Evolutionary conservation across 2,329 filamentous ascomycete genomes (phyloP).

Genomic region (Aspergillus pseudoglaucus): DNA sequence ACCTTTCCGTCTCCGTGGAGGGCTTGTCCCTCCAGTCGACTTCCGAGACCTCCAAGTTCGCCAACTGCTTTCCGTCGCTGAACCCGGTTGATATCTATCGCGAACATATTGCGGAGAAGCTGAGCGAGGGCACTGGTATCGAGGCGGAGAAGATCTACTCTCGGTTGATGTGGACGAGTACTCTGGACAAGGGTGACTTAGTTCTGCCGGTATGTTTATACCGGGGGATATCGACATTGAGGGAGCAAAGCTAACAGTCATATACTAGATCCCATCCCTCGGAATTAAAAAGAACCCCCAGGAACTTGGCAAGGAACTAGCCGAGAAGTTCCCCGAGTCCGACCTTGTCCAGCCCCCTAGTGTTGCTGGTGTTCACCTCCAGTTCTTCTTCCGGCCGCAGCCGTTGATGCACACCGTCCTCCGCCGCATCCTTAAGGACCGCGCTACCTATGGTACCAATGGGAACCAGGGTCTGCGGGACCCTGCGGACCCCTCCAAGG

Average conservation of each 20-base stretch:
- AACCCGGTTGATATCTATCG: constrained; percentile 44
- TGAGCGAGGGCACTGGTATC: constrained; percentile 33
- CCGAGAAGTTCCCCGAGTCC: constrained; percentile 51
- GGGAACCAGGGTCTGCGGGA: constrained; percentile 54
- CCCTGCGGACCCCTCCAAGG: constrained; percentile 49
- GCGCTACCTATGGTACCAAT: constrained; percentile 55
- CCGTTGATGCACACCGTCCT: constrained; percentile 53
- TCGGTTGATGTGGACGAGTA: constrained; percentile 39
- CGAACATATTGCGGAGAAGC: constrained; percentile 38
- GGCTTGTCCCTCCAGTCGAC: constrained; percentile 36
- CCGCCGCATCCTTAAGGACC: constrained; percentile 53
- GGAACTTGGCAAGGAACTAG: constrained; percentile 51
- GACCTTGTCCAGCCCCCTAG: constrained; percentile 52
- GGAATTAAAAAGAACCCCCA: constrained; percentile 53
- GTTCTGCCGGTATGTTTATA: constrained; percentile 32
- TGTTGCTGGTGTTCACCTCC: constrained; percentile 53
- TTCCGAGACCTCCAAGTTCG: constrained; percentile 32
- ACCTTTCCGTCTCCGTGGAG: constrained; percentile 31
- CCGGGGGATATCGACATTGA: not conserved
- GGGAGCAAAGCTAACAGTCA: not conserved
- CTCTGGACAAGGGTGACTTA: constrained; percentile 43
- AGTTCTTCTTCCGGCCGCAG: constrained; percentile 59
- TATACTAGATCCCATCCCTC: constrained; percentile 33
- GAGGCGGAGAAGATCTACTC: constrained; percentile 35
- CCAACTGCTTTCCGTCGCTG: constrained; percentile 37